Base-by-base conservation (phyloP, 768 basidiomycete genomes). In the Tylopilus sp. region DNA sequence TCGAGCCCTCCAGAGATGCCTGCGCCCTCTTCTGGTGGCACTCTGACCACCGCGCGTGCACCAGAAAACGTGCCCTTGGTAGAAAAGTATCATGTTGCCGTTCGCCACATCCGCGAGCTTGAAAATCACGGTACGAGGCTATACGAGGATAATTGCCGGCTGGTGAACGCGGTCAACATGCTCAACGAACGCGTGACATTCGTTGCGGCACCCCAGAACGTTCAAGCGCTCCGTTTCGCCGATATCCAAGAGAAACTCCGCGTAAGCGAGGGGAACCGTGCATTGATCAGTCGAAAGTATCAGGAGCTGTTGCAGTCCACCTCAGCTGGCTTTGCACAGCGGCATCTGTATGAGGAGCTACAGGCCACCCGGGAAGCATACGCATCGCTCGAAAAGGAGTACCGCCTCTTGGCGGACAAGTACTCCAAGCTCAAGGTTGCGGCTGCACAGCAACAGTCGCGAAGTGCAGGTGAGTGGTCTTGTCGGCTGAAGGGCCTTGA, bases 61-160 rank as follows among this genome's bases (percentile, higher is more conserved):
- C 59, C 69, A 5, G 80, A 80, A 55, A 71, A 69, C 56, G 74
- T 78, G 19, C 70, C 73, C 7, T 70, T 80, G 11, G 44, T 40
- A 17, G 66, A 71, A 17, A 56, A 31, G 8, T 42, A 60, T 47
- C 57, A 62, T 22, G n/a, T 29, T 14, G 36, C 55, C 53, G 48
- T 71, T 5, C 71, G 69, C 42, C 74, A 65, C 30, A 45, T 81
- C 29, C 67, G 67, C 28, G 45, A 57, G 1, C 54, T 72, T 17
- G 54, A 71, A 52, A 3, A 21, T 9, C 63, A 71, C 9, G 72
- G 73, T 37, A 36, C 60, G 48, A 72, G 64, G 50, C 53, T 78
- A 34, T 76, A 67, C 48, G 57, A 70, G 29, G 76, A 78, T 55
- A 78, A 78, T 52, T 58, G 54, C 37, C 62, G 52, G n/a, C 66